phyloP scores from a whole-genome alignment of 2,329 filamentous ascomycete genomes.

The Alternaria rosae region DNA sequence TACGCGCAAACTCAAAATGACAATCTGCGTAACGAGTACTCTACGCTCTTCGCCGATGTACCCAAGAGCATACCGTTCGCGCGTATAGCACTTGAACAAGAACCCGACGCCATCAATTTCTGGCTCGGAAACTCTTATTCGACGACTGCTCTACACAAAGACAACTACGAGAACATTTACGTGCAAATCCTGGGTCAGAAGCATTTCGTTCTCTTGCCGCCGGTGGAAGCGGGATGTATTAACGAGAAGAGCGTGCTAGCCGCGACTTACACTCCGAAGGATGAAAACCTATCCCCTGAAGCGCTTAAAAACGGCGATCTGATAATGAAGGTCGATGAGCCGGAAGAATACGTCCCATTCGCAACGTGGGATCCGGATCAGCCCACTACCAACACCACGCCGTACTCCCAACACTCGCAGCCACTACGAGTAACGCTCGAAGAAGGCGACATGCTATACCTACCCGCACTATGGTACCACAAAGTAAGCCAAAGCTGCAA shows the following conservation, averaged over 20 bases:
- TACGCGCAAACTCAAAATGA: constrained; percentile 87
- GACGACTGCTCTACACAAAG: constrained; percentile 77
- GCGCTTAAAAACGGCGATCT: constrained; percentile 25
- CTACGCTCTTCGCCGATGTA: constrained; percentile 67
- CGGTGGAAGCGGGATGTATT: constrained; percentile 72
- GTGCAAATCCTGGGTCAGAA: constrained; percentile 77
- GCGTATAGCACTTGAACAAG: constrained; percentile 69
- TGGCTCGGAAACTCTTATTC: constrained; percentile 78
- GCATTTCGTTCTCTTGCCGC: constrained; percentile 77
- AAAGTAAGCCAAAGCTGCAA: constrained; percentile 77
- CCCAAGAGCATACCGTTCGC: constrained; percentile 74
- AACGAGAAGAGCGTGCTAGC: constrained; percentile 66
- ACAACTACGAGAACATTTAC: constrained; percentile 87
- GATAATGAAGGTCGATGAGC: constrained; percentile 43
- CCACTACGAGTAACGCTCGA: constrained; percentile 73
- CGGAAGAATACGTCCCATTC: constrained; percentile 66
- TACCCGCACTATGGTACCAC: constrained; percentile 83
- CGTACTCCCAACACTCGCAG: constrained; percentile 65
- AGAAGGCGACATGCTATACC: constrained; percentile 80
- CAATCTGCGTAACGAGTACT: constrained; percentile 78
- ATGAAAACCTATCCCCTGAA: constrained; percentile 15
- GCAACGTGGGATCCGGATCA: constrained; percentile 77
- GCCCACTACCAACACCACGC: constrained; percentile 56
- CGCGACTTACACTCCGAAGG: constrained; percentile 62
- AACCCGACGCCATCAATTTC: constrained; percentile 79